Evolutionary conservation across 2,329 filamentous ascomycete genomes (phyloP).

Genomic region (Zymoseptoria ardabiliae): DNA sequence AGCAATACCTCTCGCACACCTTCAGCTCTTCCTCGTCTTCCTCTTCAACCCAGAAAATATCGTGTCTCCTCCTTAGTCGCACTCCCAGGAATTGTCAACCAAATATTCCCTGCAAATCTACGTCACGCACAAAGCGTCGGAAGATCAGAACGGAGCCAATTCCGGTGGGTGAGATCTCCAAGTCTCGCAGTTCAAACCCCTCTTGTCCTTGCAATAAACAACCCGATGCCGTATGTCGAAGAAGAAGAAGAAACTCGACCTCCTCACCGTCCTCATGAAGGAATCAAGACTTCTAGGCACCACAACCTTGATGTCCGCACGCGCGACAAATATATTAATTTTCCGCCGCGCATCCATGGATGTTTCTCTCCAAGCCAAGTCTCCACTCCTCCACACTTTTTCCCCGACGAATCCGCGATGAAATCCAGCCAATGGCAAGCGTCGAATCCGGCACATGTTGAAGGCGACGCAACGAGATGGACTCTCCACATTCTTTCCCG

Average conservation of each 20-base stretch:
- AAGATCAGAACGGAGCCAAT: background rate
- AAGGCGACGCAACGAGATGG: background rate
- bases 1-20: background rate
- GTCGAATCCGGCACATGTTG: background rate
- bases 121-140: background rate
- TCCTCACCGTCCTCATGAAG: too few relatives aligned
- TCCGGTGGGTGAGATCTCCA: background rate
- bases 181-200: too few relatives aligned
- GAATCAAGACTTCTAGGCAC: too few relatives aligned
- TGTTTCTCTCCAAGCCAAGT: too few relatives aligned
- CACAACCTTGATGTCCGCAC: too few relatives aligned
- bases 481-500: too few relatives aligned
- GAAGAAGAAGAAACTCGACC: too few relatives aligned
- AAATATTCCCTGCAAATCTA: background rate
- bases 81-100: too few relatives aligned
- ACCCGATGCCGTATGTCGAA: too few relatives aligned
- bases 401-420: background rate
- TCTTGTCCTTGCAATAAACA: background rate
- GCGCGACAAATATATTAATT: too few relatives aligned
- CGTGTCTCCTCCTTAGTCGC: background rate
- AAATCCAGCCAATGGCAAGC: background rate
- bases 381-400: too few relatives aligned
- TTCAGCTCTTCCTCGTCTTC: background rate
- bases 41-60: background rate
- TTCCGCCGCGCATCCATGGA: too few relatives aligned